phyloP scores from a whole-genome alignment of 495 filamentous ascomycete species.

The Friedmanniomyces simplex region DNA sequence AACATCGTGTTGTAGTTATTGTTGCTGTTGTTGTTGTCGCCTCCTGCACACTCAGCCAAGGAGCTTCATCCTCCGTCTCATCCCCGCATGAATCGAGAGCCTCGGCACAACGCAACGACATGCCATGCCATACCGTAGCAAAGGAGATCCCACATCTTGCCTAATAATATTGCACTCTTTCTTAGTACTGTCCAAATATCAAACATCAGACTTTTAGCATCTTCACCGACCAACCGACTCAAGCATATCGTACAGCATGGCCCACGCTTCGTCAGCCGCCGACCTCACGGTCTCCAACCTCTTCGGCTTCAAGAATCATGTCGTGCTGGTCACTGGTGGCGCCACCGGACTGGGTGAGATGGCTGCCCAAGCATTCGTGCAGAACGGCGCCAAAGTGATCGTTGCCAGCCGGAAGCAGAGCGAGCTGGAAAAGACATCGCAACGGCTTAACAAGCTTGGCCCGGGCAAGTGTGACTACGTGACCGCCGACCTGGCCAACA shows the following conservation, averaged over 20 bases:
- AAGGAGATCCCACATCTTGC: too few relatives aligned
- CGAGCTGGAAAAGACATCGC: constrained; percentile 29
- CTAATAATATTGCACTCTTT: too few relatives aligned
- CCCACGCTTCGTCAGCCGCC: constrained; percentile 14
- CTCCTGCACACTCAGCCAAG: too few relatives aligned
- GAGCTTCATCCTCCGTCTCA: too few relatives aligned
- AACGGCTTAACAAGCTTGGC: constrained; percentile 26
- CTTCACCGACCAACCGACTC: background rate
- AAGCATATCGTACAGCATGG: constrained; percentile 2
- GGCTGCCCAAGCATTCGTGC: constrained; percentile 31
- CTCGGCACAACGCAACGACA: too few relatives aligned
- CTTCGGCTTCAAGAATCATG: constrained; percentile 29
- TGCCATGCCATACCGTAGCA: too few relatives aligned
- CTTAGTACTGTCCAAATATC: too few relatives aligned
- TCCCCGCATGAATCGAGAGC: background rate
- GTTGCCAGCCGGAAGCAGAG: constrained; percentile 32
- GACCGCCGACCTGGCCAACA: constrained; percentile 28
- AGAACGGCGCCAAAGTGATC: constrained; percentile 29
- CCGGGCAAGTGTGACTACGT: constrained; percentile 28
- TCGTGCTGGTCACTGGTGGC: constrained; percentile 30
- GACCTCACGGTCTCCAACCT: constrained; percentile 24
- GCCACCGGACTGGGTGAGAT: constrained; percentile 32
- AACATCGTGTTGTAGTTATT: too few relatives aligned
- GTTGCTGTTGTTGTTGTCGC: too few relatives aligned
- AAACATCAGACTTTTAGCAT: too few relatives aligned